These are phyloP conservation scores for Rhynchospora tenuis DNA, from an alignment of 176 grass and related monocot species.

Conservation along the genomic window DNA sequence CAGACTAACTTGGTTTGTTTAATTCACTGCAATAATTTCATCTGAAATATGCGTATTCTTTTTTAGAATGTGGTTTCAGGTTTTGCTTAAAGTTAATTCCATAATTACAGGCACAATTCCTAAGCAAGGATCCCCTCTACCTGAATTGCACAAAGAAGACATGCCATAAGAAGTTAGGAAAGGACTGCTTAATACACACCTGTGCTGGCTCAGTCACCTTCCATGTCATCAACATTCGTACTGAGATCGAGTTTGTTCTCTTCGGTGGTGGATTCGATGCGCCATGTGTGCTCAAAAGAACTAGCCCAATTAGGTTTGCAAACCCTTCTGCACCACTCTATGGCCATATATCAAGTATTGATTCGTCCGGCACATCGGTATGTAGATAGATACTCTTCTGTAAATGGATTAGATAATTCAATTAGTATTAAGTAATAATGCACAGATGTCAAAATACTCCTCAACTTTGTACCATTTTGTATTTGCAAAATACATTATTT, in stretches of 20 bases:
- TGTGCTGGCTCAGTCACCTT: slow-evolving; percentile 59
- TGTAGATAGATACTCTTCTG: background rate
- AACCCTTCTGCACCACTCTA: slow-evolving; percentile 57
- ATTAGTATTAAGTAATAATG: background rate
- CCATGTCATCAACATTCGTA: slow-evolving; percentile 82
- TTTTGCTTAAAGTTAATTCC: background rate
- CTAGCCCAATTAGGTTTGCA: slow-evolving; percentile 47
- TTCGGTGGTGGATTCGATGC: slow-evolving; percentile 62
- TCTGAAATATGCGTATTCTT: background rate
- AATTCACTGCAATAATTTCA: background rate
- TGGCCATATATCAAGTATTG: slow-evolving; percentile 62
- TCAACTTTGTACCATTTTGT: background rate
- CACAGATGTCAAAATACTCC: background rate
- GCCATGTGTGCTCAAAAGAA: slow-evolving; percentile 61
- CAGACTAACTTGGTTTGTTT: background rate
- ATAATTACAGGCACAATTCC: slow-evolving; percentile 46
- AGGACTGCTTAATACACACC: slow-evolving; percentile 34
- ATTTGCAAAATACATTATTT: background rate
- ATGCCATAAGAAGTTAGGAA: slow-evolving; percentile 29
- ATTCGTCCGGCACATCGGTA: slow-evolving; percentile 69
- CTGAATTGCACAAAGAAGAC: slow-evolving; percentile 40
- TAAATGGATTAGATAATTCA: background rate
- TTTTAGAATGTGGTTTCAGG: background rate
- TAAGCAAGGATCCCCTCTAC: slow-evolving; percentile 48
- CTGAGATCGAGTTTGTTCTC: slow-evolving; percentile 74